These are phyloP conservation scores for Flaveria linearis DNA, from an alignment of 129 eudicot genomes.

Conservation along the genomic window DNA sequence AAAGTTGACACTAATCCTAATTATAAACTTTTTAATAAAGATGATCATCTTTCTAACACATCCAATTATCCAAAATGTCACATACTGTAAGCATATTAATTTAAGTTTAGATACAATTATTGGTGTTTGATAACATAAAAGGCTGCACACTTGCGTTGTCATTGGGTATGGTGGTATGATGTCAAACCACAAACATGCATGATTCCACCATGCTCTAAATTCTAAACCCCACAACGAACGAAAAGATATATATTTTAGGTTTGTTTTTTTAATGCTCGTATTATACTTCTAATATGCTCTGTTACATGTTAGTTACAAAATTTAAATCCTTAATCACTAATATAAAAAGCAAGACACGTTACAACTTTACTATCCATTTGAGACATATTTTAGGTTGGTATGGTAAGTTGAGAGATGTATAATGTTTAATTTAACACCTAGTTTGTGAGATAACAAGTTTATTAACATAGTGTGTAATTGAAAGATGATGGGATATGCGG, in stretches of 20 bases:
- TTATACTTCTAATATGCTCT: too few species aligned
- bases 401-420: background rate
- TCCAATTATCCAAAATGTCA: conserved; percentile 7
- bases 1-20: background rate
- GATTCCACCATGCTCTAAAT: conserved; percentile 21
- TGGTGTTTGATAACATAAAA: conserved; percentile 27
- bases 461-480: too few species aligned
- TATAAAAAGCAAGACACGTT: too few species aligned
- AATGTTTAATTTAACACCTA: background rate
- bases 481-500: too few species aligned
- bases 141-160: conserved; percentile 34
- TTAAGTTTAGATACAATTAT: conserved; percentile 17
- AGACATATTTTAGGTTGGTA: background rate
- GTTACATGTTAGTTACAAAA: too few species aligned
- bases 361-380: too few species aligned
- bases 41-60: background rate
- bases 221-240: conserved; percentile 14
- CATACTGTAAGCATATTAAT: conserved; percentile 1
- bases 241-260: background rate
- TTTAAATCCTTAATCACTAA: too few species aligned
- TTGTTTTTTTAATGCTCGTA: too few species aligned
- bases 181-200: conserved; percentile 31
- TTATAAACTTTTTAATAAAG: background rate
- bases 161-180: conserved; percentile 32
- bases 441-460: background rate